Evolutionary conservation across 2,329 filamentous ascomycete genomes (phyloP).

Genomic region (Stemphylium lycopersici): DNA sequence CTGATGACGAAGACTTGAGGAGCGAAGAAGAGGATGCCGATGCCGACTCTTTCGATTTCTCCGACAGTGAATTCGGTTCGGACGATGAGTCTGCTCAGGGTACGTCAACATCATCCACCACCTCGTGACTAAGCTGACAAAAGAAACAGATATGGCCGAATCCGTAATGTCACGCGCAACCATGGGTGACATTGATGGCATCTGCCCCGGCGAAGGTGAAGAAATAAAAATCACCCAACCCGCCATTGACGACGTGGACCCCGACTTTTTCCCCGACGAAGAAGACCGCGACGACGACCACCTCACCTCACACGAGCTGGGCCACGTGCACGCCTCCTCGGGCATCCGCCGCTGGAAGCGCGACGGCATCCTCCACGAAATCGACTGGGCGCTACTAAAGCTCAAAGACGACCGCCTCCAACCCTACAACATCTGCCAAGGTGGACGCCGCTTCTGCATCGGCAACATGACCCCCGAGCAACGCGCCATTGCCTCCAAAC

Average conservation of each 20-base stretch:
- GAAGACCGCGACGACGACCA: constrained; percentile 80
- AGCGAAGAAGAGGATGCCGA: constrained; percentile 45
- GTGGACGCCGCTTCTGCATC: constrained; percentile 50
- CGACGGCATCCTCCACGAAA: constrained; percentile 80
- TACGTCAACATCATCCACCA: constrained; percentile 6
- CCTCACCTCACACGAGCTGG: constrained; percentile 78
- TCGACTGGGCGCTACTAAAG: constrained; percentile 92
- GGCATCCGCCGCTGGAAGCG: constrained; percentile 79
- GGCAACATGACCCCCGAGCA: constrained; percentile 34
- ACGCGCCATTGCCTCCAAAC: constrained; percentile 37
- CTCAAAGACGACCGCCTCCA: constrained; percentile 75
- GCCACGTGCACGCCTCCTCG: constrained; percentile 86
- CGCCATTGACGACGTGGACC: constrained; percentile 83
- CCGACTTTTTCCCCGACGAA: constrained; percentile 78
- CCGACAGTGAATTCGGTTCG: constrained; percentile 61
- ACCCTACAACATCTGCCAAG: constrained; percentile 72
- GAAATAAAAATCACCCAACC: constrained; percentile 88
- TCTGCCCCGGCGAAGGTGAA: constrained; percentile 75
- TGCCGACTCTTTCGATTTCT: constrained; percentile 54
- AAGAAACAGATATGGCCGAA: constrained; percentile 25
- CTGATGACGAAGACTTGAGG: constrained; percentile 58
- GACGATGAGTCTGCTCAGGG: constrained; percentile 38
- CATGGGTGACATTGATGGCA: constrained; percentile 74
- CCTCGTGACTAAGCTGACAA: neutral
- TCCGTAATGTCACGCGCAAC: constrained; percentile 40